These are phyloP conservation scores for grape (Vitis vinifera) DNA, from an alignment of 164 flowering plant species.

Conservation along the genomic window DNA sequence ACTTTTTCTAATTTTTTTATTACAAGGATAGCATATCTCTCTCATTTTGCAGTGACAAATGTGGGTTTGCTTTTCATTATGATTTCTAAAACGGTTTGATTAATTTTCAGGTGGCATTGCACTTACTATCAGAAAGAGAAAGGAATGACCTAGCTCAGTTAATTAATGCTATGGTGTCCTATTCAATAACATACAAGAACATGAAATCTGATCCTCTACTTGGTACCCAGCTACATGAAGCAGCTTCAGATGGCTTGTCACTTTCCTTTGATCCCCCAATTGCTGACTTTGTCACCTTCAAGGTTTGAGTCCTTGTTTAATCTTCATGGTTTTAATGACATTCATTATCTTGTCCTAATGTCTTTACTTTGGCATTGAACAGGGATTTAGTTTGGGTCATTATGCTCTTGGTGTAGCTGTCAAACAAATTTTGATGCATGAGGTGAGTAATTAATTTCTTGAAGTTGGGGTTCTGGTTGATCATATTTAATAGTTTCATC, in stretches of 20 bases:
- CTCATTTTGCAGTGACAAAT: not conserved
- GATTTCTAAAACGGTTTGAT: slow-evolving; percentile 1
- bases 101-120: slow-evolving; percentile 68
- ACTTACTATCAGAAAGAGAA: slow-evolving; percentile 78
- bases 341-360: slow-evolving; percentile 3
- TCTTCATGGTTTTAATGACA: not conserved
- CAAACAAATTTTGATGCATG: slow-evolving; percentile 84
- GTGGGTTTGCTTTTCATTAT: not conserved
- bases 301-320: slow-evolving; percentile 44
- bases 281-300: slow-evolving; percentile 58
- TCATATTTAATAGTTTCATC: no score
- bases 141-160: slow-evolving; percentile 60
- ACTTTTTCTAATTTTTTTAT: no score
- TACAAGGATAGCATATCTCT: not conserved
- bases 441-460: slow-evolving; percentile 50
- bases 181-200: slow-evolving; percentile 75
- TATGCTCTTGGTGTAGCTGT: slow-evolving; percentile 60
- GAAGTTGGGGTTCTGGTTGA: not conserved
- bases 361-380: slow-evolving; percentile 22
- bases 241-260: slow-evolving; percentile 41
- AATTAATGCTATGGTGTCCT: slow-evolving; percentile 77
- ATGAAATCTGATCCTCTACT: slow-evolving; percentile 41
- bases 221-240: slow-evolving; percentile 40
- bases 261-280: slow-evolving; percentile 83
- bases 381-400: slow-evolving; percentile 59